These are phyloP conservation scores for Viola pubescens DNA, from an alignment of 441 rosid species.

Conservation along the genomic window DNA sequence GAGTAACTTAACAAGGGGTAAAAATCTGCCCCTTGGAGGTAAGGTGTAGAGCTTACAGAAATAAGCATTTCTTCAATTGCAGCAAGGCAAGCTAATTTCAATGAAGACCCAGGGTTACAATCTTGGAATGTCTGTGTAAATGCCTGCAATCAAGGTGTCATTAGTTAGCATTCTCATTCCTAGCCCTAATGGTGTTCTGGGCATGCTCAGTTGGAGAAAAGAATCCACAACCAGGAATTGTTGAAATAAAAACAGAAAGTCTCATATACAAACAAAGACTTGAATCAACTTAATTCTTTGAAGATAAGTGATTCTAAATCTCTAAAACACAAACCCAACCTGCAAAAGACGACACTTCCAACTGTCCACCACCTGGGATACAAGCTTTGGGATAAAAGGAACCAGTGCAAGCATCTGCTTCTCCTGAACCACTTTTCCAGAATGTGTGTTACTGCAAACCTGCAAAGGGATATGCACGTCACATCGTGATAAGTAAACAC, in stretches of 20 bases:
- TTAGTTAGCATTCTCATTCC: slow-evolving; percentile 11
- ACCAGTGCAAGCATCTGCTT: slow-evolving; percentile 45
- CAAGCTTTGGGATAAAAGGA: slow-evolving; percentile 64
- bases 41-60: slow-evolving; percentile 47
- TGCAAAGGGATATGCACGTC: slow-evolving; percentile 18
- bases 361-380: slow-evolving; percentile 29
- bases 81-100: slow-evolving; percentile 61
- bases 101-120: slow-evolving; percentile 58
- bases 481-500: too few relatives aligned
- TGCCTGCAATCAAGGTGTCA: slow-evolving; percentile 46
- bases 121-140: slow-evolving; percentile 61
- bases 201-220: slow-evolving; percentile 7
- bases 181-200: slow-evolving; percentile 5
- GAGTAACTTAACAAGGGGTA: neutral
- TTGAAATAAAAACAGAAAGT: slow-evolving; percentile 3
- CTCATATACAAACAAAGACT: neutral
- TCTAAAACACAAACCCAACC: slow-evolving; percentile 38
- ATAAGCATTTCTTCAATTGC: slow-evolving; percentile 54
- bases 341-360: slow-evolving; percentile 66
- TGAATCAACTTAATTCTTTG: neutral
- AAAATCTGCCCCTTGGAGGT: neutral
- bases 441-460: slow-evolving; percentile 32
- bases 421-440: slow-evolving; percentile 37
- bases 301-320: slow-evolving; percentile 9
- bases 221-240: slow-evolving; percentile 12